Conservation (phyloP, 441 rosid species). For the Populus hybrid region DNA sequence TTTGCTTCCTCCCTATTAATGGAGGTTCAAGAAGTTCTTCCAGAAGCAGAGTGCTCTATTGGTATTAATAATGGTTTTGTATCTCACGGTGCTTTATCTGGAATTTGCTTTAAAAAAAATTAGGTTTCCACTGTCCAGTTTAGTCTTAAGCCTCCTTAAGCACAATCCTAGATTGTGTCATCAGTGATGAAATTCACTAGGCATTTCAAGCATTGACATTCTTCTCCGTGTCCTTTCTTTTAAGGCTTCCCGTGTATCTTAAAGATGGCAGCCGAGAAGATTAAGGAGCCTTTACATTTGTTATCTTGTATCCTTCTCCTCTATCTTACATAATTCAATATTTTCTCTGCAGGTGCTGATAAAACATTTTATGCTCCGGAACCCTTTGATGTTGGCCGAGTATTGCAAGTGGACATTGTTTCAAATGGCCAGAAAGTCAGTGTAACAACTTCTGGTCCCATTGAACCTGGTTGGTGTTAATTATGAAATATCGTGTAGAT, state of each 20-base stretch:
- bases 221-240: not conserved
- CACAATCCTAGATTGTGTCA: not conserved
- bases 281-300: not conserved
- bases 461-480: slow-evolving; percentile 59
- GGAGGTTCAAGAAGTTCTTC: not conserved
- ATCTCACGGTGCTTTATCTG: not conserved
- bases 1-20: not conserved
- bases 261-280: not conserved
- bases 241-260: not conserved
- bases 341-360: slow-evolving; percentile 58
- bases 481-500: not conserved
- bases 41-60: not conserved
- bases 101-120: not conserved
- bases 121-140: not conserved
- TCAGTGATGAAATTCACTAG: not conserved
- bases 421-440: slow-evolving; percentile 64
- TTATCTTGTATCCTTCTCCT: not conserved
- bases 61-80: not conserved
- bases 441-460: slow-evolving; percentile 55
- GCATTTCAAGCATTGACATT: not conserved
- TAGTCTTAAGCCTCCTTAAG: not conserved
- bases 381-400: slow-evolving; percentile 81
- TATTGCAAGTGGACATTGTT: slow-evolving; percentile 67
- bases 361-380: slow-evolving; percentile 77
- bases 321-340: slow-evolving; percentile 6